phyloP scores from a whole-genome alignment of 352 stramenopile species.

The Globisporangium radiosum region DNA sequence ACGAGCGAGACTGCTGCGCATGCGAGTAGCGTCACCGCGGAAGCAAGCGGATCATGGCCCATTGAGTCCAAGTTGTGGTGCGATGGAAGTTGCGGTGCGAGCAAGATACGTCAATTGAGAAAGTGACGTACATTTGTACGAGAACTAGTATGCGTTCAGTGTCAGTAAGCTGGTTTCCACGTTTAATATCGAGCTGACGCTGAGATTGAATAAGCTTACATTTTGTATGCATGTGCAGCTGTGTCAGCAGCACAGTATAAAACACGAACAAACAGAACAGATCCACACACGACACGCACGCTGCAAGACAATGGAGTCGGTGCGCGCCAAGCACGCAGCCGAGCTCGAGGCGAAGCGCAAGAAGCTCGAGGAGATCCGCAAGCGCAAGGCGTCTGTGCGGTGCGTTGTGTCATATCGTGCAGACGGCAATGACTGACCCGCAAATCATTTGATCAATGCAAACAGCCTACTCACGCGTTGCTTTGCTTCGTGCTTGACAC shows the following conservation, averaged over 20 bases:
- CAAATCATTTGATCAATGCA: no score
- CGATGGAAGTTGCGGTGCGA: no score
- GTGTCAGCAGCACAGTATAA: no score
- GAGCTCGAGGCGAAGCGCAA: conserved; percentile 85
- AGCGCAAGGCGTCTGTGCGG: conserved; percentile 74
- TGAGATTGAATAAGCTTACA: no score
- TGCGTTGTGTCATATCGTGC: conserved; percentile 10
- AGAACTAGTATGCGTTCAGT: neutral
- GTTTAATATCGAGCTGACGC: no score
- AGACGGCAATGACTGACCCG: no score
- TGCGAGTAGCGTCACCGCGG: conserved; percentile 32
- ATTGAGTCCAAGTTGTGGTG: neutral
- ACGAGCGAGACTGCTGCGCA: conserved; percentile 30
- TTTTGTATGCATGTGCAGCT: no score
- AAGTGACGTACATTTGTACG: conserved; percentile 2
- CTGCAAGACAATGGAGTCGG: conserved; percentile 39
- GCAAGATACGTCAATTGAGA: neutral
- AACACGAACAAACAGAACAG: no score
- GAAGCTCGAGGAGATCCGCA: conserved; percentile 88
- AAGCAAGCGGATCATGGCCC: conserved; percentile 8
- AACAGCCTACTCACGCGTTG: no score
- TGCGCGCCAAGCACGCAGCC: conserved; percentile 77
- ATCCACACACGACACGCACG: neutral
- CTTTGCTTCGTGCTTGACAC: no score
- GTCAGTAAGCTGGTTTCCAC: no score